These are phyloP conservation scores for Pleurotus sapidus DNA, from an alignment of 768 basidiomycete genomes.

Conservation along the genomic window DNA sequence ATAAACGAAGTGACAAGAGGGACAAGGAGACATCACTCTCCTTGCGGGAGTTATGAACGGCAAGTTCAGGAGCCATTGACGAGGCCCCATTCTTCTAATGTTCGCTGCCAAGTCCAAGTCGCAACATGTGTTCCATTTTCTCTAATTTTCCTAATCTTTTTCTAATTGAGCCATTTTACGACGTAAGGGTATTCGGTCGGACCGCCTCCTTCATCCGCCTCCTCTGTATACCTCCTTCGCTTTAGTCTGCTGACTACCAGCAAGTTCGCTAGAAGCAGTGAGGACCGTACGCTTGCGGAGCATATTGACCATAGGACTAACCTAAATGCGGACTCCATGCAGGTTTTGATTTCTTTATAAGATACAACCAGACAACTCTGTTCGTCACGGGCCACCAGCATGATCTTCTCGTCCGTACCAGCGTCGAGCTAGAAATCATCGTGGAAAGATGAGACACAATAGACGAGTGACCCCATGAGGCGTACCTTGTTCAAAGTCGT, in stretches of 20 bases:
- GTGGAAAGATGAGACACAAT: neutral
- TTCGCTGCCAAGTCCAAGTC: neutral
- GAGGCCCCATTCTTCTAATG: no score
- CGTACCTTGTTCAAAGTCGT: conserved; percentile 90
- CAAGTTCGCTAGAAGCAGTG: conserved; percentile 41
- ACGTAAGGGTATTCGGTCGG: neutral
- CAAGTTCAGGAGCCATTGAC: no score
- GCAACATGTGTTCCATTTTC: conserved; percentile 23
- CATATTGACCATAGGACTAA: conserved; percentile 31
- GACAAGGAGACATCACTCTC: no score
- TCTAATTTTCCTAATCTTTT: conserved; percentile 59
- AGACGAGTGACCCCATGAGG: conserved; percentile 8
- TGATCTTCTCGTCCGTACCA: conserved; percentile 90
- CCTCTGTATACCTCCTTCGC: conserved; percentile 10
- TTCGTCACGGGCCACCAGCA: conserved; percentile 94
- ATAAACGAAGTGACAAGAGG: no score
- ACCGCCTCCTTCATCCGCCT: neutral
- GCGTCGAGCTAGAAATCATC: conserved; percentile 68
- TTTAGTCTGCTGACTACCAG: conserved; percentile 22
- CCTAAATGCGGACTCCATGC: conserved; percentile 83
- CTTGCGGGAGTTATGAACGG: no score
- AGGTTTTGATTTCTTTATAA: conserved; percentile 88
- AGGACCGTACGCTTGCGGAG: conserved; percentile 3
- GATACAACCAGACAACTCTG: conserved; percentile 93
- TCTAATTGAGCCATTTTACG: conserved; percentile 66